Evolutionary conservation across 78 protist genomes (phyloP).

Genomic region (Anaeramoeba ignava): DNA sequence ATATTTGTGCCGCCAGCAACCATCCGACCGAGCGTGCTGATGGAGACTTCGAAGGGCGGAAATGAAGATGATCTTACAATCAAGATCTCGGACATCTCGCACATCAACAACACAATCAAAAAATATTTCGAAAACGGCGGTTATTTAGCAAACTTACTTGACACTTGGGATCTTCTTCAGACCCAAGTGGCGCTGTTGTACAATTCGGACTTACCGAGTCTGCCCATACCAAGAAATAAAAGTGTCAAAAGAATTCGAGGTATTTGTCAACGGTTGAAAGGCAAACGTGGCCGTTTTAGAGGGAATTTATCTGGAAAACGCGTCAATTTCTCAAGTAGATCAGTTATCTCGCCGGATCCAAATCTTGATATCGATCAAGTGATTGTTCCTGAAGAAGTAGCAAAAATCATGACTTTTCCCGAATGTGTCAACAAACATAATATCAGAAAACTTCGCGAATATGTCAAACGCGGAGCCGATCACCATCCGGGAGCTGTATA

Average conservation of each 20-base stretch:
- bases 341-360: constrained; percentile 99
- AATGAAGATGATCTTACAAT: constrained; percentile 94
- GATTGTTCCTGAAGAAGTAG: constrained; percentile 78
- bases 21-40: constrained; percentile 85
- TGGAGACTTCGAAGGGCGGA: constrained; percentile 28
- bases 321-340: constrained; percentile 94
- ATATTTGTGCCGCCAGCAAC: constrained; percentile 86
- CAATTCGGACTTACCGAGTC: constrained; percentile 21
- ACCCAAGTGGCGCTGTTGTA: constrained; percentile 8
- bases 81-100: constrained; percentile 52
- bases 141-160: neutral
- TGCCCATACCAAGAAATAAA: neutral
- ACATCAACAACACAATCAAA: constrained; percentile 45
- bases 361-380: constrained; percentile 83
- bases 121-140: constrained; percentile 12
- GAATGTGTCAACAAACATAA: constrained; percentile 71
- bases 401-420: constrained; percentile 84
- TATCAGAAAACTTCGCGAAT: constrained; percentile 27
- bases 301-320: constrained; percentile 95
- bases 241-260: constrained; percentile 64
- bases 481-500: neutral
- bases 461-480: constrained; percentile 17
- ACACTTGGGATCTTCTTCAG: constrained; percentile 70
- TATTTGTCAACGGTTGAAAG: constrained; percentile 90
- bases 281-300: constrained; percentile 93